Evolutionary conservation across 78 protist genomes (phyloP).

Genomic region (Dictyostelium purpureum): DNA sequence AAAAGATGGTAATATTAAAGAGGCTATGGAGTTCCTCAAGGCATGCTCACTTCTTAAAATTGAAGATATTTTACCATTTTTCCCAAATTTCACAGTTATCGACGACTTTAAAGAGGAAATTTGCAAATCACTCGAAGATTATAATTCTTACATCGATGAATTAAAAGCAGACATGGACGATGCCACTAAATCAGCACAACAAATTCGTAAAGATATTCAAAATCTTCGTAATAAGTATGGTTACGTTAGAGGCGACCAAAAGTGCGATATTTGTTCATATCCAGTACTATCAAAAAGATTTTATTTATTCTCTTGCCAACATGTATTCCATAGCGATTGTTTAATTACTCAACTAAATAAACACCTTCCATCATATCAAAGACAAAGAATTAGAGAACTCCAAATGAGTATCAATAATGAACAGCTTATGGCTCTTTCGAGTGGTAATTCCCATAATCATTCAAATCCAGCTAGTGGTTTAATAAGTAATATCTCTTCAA

Average conservation of each 20-base stretch:
- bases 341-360: constrained; percentile 63
- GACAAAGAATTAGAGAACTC: constrained; percentile 34
- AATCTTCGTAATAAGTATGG: constrained; percentile 88
- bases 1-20: constrained; percentile 79
- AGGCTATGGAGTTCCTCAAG: constrained; percentile 90
- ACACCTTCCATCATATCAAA: neutral
- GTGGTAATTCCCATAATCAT: neutral
- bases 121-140: constrained; percentile 87
- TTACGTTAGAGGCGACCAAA: constrained; percentile 72
- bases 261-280: constrained; percentile 86
- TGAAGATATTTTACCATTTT: constrained; percentile 97
- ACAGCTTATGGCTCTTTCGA: neutral
- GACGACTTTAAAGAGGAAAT: constrained; percentile 96
- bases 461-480: neutral
- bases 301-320: constrained; percentile 94
- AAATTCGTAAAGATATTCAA: constrained; percentile 91
- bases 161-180: constrained; percentile 93
- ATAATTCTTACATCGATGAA: constrained; percentile 88
- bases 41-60: constrained; percentile 86
- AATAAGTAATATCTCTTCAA: constrained; percentile 18
- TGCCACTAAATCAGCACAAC: constrained; percentile 88
- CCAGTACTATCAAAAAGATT: constrained; percentile 85
- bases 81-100: constrained; percentile 93
- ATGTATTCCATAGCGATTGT: constrained; percentile 93
- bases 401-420: neutral